Evolutionary conservation across 73 alveolate genomes (phyloP), one percentile per base, ranked within the genome.

Genomic region (Vitrella brassicaformis): DNA sequence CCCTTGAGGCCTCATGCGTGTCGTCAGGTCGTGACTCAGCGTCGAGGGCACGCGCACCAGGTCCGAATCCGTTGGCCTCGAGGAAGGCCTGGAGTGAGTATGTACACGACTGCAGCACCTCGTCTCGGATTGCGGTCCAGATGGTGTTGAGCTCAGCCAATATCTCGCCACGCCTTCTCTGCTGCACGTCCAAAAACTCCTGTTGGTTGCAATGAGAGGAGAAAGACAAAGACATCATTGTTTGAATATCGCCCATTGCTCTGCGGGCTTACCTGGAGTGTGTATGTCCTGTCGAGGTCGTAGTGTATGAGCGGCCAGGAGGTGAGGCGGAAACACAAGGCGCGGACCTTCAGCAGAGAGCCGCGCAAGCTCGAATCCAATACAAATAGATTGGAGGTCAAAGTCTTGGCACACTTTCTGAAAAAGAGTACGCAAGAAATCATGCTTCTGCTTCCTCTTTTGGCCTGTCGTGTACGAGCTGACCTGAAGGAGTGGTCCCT

Each of bases 61-160:
- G 82, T 31, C 82, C 82, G 25, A 76, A 76, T 47, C 76, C 82
- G 22, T 76, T 76, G 70, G 68, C 68, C 71, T 76, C 67, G 66
- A 76, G 32, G 73, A 76, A 76, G 71, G 32, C 76, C 30, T 76
- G 75, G 27, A 56, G 28, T 8, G 30, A 22, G 26, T 4, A 8
- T 4, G 4, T 31, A 27, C 27, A 18, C 31, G 7, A 31, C 75
- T 67, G 82, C 19, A 30, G 76, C 10, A 76, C 70, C 66, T 76
- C 82, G 28, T 76, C 82, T 47, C 67, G 67, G 66, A 76, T 76
- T 22, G 47, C 31, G 29, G 68, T 69, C 82, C 82, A 76, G 29
- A 74, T 71, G 72, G 39, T 18, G 32, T n/a, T 0, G 27, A 14
- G 76, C 47, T 76, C 82, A 0, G 71, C 27, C 22, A 71, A 71